Base-by-base conservation (phyloP, 177 flowering plant genomes). In the Vitis hybrid region DNA sequence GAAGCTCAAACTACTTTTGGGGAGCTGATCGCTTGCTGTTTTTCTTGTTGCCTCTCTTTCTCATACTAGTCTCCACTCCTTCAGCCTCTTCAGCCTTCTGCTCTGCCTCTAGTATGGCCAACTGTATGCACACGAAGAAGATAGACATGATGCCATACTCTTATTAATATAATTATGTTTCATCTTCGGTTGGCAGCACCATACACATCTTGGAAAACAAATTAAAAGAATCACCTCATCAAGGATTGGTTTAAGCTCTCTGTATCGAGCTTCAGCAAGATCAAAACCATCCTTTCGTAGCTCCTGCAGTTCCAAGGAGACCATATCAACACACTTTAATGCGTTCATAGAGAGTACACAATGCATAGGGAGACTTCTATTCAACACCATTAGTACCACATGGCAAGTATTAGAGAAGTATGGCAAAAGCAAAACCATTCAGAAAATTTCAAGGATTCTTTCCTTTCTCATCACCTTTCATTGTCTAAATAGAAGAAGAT, bases 241-340 rank as follows among this genome's bases (percentile, higher is more conserved):
- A 65, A 95, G 97, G 57, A 93, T 83, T 55, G 99, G 99, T 74
- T 93, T 93, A 52, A 95, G 94, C 77, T 95, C 99, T 80, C 76
- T 83, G 85, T 83, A 93, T 58, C 98, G 89, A 71, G 83, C 49
- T 76, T 87, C 97, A 59, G 98, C 98, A 61, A 95, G 97, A 87
- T 93, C 99, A 85, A 95, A 95, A 55, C 99, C 97, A 84, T 95
- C 99, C 76, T 91, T 95, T 1, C 98, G 91, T 52, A 95, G 91
- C 74, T 93, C 99, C 98, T 95, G 79, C 65, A 8, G 62, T 52
- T 70, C 55, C 59, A 73, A 57, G 56, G 62, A 20, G 39, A 48
- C 67, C 65, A 60, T 20, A 73, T 31, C 48, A 39, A 39, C 9
- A 5, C 45, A 0, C 8, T 39, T 6, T 0, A 39, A 39, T 39